phyloP scores from a whole-genome alignment of 768 basidiomycete species.

The Dioszegia aurantiaca region DNA sequence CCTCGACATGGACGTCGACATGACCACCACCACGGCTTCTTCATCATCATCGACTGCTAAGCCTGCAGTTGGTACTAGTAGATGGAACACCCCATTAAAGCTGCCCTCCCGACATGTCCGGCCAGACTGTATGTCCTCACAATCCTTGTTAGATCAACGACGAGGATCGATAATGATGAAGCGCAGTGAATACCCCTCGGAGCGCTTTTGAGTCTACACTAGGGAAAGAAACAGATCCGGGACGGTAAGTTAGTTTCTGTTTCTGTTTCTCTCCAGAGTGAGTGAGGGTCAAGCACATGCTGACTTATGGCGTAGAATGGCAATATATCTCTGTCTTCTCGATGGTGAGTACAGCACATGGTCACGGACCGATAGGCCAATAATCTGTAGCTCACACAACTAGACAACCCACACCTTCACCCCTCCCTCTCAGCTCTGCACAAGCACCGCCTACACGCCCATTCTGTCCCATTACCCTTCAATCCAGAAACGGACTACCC shows the following conservation, averaged over 20 bases:
- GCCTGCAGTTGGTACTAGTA: not conserved
- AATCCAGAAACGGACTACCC: slow-evolving; percentile 29
- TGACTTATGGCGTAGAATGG: slow-evolving; percentile 31
- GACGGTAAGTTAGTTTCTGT: slow-evolving; percentile 21
- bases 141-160: not conserved
- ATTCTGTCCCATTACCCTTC: slow-evolving; percentile 28
- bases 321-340: slow-evolving; percentile 35
- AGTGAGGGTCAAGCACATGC: not conserved
- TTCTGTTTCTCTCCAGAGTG: too few species aligned
- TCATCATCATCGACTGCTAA: not conserved
- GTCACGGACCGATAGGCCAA: too few species aligned
- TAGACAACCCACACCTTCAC: slow-evolving; percentile 37
- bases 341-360: slow-evolving; percentile 23
- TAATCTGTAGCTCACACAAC: slow-evolving; percentile 1
- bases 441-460: slow-evolving; percentile 30
- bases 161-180: not conserved
- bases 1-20: not conserved
- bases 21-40: slow-evolving; percentile 1
- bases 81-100: not conserved
- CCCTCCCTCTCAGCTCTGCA: slow-evolving; percentile 33
- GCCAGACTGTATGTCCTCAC: not conserved
- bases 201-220: not conserved
- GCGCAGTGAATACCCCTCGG: not conserved
- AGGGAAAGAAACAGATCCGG: slow-evolving; percentile 34
- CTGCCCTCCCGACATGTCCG: not conserved